Evolutionary conservation across 1,284 basidiomycete species (phyloP).

Genomic region (Cryptococcus deneoformans): DNA sequence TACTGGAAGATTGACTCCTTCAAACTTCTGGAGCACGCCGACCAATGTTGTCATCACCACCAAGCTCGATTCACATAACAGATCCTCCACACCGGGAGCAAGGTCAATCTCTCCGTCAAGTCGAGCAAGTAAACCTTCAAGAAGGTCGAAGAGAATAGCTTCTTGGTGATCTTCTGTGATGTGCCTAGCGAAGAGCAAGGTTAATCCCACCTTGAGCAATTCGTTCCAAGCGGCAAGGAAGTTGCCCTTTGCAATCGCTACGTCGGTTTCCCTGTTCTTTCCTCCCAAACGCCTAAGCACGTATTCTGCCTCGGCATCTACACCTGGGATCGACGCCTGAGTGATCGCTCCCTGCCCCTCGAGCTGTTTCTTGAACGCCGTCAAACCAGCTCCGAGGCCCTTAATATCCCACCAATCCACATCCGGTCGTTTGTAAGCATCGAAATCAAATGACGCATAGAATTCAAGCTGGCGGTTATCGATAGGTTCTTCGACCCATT

Average conservation of each 20-base stretch:
- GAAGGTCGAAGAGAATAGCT: conserved; percentile 79
- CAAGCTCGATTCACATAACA: conserved; percentile 77
- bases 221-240: conserved; percentile 80
- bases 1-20: conserved; percentile 66
- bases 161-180: conserved; percentile 76
- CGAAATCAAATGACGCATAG: conserved; percentile 67
- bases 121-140: conserved; percentile 62
- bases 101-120: conserved; percentile 54
- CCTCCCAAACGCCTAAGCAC: conserved; percentile 76
- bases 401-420: conserved; percentile 71
- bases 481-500: conserved; percentile 73
- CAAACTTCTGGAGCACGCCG: conserved; percentile 59
- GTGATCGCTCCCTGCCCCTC: conserved; percentile 64
- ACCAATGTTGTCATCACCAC: conserved; percentile 80
- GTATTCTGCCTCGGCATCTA: conserved; percentile 68
- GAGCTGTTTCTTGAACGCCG: conserved; percentile 59
- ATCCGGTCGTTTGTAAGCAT: conserved; percentile 68
- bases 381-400: conserved; percentile 65
- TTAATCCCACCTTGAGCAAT: conserved; percentile 74
- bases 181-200: conserved; percentile 70
- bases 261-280: conserved; percentile 81
- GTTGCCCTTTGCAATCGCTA: conserved; percentile 65
- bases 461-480: conserved; percentile 56
- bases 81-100: conserved; percentile 68
- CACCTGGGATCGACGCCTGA: conserved; percentile 53